A percentile compares a stretch with the other conserved stretches of the same genome.
phyloP scores from a whole-genome alignment of 495 filamentous ascomycete genomes.

The Terfezia claveryi region DNA sequence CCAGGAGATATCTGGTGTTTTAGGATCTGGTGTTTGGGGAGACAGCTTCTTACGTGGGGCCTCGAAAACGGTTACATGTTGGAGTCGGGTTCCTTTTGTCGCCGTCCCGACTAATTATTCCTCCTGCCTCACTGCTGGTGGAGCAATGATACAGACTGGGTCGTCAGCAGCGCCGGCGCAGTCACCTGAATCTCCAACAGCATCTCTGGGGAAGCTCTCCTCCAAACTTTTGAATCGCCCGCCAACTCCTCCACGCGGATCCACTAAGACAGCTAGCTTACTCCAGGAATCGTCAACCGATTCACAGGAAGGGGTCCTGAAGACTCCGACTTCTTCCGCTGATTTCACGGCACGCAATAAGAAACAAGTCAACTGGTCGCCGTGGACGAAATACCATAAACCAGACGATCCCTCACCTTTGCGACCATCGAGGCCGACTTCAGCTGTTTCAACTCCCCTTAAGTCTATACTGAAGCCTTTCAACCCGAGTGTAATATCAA shows the following conservation, averaged over 20 bases:
- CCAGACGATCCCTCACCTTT: conserved; percentile 22
- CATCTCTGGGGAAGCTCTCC: too few species aligned
- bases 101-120: too few species aligned
- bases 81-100: too few species aligned
- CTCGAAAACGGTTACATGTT: too few species aligned
- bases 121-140: too few species aligned
- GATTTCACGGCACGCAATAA: conserved; percentile 23
- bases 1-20: too few species aligned
- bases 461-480: conserved; percentile 73
- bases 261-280: conserved; percentile 9
- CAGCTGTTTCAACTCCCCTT: conserved; percentile 23
- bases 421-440: conserved; percentile 15
- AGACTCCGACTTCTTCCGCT: conserved; percentile 10
- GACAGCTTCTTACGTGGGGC: too few species aligned
- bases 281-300: neutral
- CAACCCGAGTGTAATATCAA: conserved; percentile 15
- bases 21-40: too few species aligned
- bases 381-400: conserved; percentile 48
- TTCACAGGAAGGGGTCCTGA: neutral
- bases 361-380: conserved; percentile 60
- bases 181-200: too few species aligned
- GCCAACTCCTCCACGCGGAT: conserved; percentile 41
- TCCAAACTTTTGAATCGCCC: conserved; percentile 23
- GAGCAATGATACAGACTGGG: too few species aligned
- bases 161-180: too few species aligned